These are phyloP conservation scores for Erigeron canadensis DNA, from an alignment of 129 eudicot species.

Conservation along the genomic window DNA sequence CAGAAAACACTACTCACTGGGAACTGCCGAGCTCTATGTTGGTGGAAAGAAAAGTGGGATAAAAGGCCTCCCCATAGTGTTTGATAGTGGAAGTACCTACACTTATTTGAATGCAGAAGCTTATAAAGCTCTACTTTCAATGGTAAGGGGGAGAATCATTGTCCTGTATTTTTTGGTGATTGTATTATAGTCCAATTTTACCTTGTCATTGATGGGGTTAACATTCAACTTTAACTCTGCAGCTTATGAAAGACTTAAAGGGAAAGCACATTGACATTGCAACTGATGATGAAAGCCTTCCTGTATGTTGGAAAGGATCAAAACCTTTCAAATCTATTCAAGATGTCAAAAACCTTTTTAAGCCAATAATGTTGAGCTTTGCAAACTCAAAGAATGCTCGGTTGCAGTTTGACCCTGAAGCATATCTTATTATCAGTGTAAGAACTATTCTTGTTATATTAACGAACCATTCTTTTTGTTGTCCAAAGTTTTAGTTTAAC, in stretches of 20 bases:
- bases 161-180: slow-evolving; percentile 26
- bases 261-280: slow-evolving; percentile 52
- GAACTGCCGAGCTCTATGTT: slow-evolving; percentile 59
- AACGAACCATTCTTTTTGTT: background rate
- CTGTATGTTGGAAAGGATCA: slow-evolving; percentile 88
- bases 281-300: slow-evolving; percentile 69
- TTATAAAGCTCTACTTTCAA: slow-evolving; percentile 48
- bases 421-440: slow-evolving; percentile 79
- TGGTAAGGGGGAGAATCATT: slow-evolving; percentile 24
- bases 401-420: slow-evolving; percentile 68
- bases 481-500: background rate
- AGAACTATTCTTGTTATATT: slow-evolving; percentile 20
- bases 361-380: slow-evolving; percentile 63
- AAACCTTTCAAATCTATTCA: slow-evolving; percentile 62
- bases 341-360: slow-evolving; percentile 61
- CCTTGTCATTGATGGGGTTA: background rate
- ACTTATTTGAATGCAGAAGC: slow-evolving; percentile 67
- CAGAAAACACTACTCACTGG: slow-evolving; percentile 75
- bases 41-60: slow-evolving; percentile 58
- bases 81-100: slow-evolving; percentile 93
- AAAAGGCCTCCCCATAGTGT: slow-evolving; percentile 59
- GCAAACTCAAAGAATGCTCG: slow-evolving; percentile 39
- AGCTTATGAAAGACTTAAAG: slow-evolving; percentile 55
- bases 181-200: background rate
- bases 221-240: slow-evolving; percentile 26